Evolutionary conservation across 139 green algal species (phyloP).

Genomic region (Trebouxia sp.): DNA sequence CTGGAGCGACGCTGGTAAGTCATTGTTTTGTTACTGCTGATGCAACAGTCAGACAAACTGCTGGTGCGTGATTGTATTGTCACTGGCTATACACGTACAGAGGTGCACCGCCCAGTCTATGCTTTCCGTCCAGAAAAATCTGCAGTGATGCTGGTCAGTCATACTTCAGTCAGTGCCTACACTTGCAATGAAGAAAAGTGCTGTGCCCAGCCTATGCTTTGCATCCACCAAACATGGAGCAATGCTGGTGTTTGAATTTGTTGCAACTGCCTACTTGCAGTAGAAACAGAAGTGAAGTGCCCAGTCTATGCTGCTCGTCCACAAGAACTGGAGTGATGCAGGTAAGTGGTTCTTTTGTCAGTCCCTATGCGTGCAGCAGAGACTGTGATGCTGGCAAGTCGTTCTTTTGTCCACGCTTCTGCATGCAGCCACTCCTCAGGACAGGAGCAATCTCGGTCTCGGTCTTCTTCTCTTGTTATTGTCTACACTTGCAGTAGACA

Average conservation of each 20-base stretch:
- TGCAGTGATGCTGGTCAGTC: constrained; percentile 48
- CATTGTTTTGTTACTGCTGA: background rate
- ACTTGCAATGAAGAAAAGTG: background rate
- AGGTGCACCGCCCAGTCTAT: constrained; percentile 48
- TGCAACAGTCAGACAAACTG: background rate
- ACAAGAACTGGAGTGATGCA: constrained; percentile 54
- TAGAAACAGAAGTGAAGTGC: too few relatives aligned
- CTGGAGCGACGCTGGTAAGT: constrained; percentile 49
- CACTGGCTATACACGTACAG: too few relatives aligned
- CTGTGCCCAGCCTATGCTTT: too few relatives aligned
- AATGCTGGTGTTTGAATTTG: too few relatives aligned
- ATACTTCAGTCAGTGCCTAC: background rate
- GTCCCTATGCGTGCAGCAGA: background rate
- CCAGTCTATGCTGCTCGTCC: constrained; percentile 52
- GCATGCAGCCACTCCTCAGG: too few relatives aligned
- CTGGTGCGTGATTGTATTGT: too few relatives aligned
- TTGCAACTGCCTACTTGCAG: too few relatives aligned
- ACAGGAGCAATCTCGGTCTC: too few relatives aligned
- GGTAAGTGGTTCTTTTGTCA: constrained; percentile 37
- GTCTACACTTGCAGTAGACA: too few relatives aligned
- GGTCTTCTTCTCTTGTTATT: too few relatives aligned
- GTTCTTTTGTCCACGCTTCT: too few relatives aligned
- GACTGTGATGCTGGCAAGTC: background rate
- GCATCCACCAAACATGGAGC: too few relatives aligned
- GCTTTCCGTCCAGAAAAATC: constrained; percentile 52